A percentile compares a stretch with the other conserved stretches of the same genome.
Conservation (phyloP, 805 yeast species). For the Candida maris region DNA sequence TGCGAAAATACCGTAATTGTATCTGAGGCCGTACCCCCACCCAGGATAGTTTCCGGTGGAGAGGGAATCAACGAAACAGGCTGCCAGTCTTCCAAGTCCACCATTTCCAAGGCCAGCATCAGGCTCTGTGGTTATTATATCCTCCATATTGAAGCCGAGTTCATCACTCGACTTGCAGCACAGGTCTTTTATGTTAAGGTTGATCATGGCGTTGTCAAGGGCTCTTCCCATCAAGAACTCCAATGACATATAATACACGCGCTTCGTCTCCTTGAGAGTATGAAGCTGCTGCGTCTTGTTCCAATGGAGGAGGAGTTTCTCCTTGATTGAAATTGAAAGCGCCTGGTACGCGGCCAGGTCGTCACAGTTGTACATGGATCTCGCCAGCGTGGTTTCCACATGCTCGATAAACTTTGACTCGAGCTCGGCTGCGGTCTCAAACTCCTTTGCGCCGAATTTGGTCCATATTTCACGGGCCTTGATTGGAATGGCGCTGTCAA, state of each 20-base stretch:
- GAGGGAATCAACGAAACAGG: conserved; percentile 87
- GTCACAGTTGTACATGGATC: conserved; percentile 90
- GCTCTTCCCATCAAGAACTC: conserved; percentile 96
- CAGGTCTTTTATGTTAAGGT: conserved; percentile 62
- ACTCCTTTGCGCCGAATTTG: conserved; percentile 56
- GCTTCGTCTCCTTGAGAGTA: conserved; percentile 76
- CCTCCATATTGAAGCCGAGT: conserved; percentile 86
- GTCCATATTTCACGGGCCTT: conserved; percentile 77
- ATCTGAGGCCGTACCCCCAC: conserved; percentile 95
- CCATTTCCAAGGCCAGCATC: conserved; percentile 96
- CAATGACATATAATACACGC: conserved; percentile 81
- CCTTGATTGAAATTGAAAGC: conserved; percentile 73
- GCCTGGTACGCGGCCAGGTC: conserved; percentile 91
- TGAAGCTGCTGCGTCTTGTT: conserved; percentile 89
- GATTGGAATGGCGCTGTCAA: conserved; percentile 78
- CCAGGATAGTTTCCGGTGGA: conserved; percentile 85
- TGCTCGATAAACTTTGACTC: conserved; percentile 71
- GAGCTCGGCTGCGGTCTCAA: conserved; percentile 50
- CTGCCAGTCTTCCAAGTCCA: conserved; percentile 91
- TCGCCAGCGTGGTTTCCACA: conserved; percentile 88
- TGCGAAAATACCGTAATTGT: conserved; percentile 89
- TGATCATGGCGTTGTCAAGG: conserved; percentile 87
- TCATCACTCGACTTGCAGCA: conserved; percentile 57
- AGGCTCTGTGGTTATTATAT: conserved; percentile 78
- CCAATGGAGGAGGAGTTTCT: conserved; percentile 81